phyloP scores from a whole-genome alignment of 2,329 filamentous ascomycete species.

The Fusarium globosum region DNA sequence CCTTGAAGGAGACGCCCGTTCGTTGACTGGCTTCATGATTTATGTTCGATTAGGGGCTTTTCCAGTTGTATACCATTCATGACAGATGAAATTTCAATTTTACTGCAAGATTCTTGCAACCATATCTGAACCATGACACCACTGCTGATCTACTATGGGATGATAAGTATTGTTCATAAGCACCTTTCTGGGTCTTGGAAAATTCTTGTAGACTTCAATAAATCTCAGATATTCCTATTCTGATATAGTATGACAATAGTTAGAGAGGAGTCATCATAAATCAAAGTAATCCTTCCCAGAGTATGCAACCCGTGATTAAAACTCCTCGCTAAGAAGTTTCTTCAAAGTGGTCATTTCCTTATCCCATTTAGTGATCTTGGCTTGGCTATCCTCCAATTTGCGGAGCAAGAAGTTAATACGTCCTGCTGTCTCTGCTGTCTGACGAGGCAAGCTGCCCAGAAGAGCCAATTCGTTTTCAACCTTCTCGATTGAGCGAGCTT shows the following conservation, averaged over 20 bases:
- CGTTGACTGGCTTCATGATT: constrained; percentile 38
- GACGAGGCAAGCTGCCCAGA: constrained; percentile 76
- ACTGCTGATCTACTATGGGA: not conserved
- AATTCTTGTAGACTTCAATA: not conserved
- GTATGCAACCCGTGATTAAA: constrained; percentile 51
- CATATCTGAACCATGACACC: not conserved
- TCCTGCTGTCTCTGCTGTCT: constrained; percentile 74
- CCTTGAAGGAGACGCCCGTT: constrained; percentile 8
- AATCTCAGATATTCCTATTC: not conserved
- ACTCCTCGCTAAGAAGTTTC: constrained; percentile 64
- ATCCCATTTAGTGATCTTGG: constrained; percentile 79
- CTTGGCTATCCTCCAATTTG: constrained; percentile 80
- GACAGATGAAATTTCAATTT: constrained; percentile 24
- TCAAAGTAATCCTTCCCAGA: not conserved
- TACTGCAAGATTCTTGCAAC: constrained; percentile 6
- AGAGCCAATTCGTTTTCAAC: constrained; percentile 80
- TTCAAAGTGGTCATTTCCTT: constrained; percentile 77
- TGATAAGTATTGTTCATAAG: not conserved
- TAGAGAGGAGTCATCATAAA: not conserved
- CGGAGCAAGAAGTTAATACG: constrained; percentile 77
- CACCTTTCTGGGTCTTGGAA: not conserved
- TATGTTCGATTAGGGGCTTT: constrained; percentile 27
- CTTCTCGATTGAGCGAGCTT: constrained; percentile 80
- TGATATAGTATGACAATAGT: not conserved
- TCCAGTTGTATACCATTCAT: constrained; percentile 41